Evolutionary conservation across 495 filamentous ascomycete species (phyloP), one percentile per base, ranked within the genome.

Genomic region (Lophiostoma macrostomum): DNA sequence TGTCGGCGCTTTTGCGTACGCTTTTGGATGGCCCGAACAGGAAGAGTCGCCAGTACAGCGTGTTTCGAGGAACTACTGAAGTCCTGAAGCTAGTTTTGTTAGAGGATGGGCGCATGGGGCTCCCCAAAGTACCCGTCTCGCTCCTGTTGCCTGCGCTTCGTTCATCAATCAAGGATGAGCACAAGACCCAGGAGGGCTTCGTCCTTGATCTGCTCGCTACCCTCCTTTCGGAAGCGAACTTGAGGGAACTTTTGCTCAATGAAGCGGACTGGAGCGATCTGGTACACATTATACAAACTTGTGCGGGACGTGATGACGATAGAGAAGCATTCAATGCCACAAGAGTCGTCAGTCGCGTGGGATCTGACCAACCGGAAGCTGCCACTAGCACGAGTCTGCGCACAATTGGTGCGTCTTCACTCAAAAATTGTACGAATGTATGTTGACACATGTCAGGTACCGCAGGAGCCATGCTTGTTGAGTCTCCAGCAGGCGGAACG

Each of bases 261-360:
- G 64, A 66, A 28, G 51, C 43, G 14, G 57, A 66, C 37, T 66
- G 60, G 60, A 58, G 24, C 25, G 53, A 64, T 35, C 43, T 66
- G 25, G 22, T 50, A n/a, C 5, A 50, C 5, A 62, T 58, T 16
- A 36, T 65, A 6, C 27, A 40, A n/a, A 60, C 22, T 25, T 59
- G 55, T 28, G 44, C 56, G 28, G 55, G 48, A 22, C 53, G 60
- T 5, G 48, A 40, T 6, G 60, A 63, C 10, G 27, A 23, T 5
- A 8, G 37, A 28, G 22, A 31, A 41, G 27, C 31, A 11, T 13
- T 24, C 18, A 19, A 37, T 5, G 25, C 32, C n/a, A 25, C 28
- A 46, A n/a, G 13, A 10, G 38, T 32, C 5, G 16, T n/a, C 22
- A 4, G 8, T 38, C 3, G 11, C 29, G n/a, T 16, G 25, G 5